A percentile compares a stretch with the other conserved stretches of the same genome.
These are phyloP conservation scores for Sphaerobolus stellatus DNA, from an alignment of 1,284 basidiomycete species.

Conservation along the genomic window DNA sequence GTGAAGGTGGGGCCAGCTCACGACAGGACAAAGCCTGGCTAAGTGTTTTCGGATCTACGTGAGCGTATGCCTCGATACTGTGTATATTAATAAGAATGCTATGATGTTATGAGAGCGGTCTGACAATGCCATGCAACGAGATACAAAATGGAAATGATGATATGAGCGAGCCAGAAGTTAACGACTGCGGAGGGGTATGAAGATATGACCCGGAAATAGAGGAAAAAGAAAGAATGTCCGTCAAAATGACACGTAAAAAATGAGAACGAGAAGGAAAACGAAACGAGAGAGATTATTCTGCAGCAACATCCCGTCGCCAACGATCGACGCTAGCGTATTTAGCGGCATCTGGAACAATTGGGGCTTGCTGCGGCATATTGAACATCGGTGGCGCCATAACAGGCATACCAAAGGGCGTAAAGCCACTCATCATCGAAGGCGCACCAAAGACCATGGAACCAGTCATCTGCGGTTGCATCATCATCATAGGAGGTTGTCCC, in stretches of 20 bases:
- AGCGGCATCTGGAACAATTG: conserved; percentile 57
- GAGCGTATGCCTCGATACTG: too few relatives aligned
- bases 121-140: neutral
- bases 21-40: conserved; percentile 14
- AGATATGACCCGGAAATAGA: neutral
- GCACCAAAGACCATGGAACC: conserved; percentile 69
- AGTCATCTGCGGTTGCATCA: conserved; percentile 75
- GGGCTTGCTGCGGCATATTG: conserved; percentile 47
- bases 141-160: too few relatives aligned
- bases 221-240: neutral
- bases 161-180: too few relatives aligned
- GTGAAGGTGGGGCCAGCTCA: conserved; percentile 55
- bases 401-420: conserved; percentile 54
- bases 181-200: too few relatives aligned
- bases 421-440: conserved; percentile 59
- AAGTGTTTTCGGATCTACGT: conserved; percentile 14
- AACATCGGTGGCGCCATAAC: conserved; percentile 49
- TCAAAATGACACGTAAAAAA: neutral
- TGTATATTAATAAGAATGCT: neutral
- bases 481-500: conserved; percentile 55
- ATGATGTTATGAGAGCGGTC: neutral
- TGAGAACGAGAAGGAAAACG: neutral
- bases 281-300: conserved; percentile 41
- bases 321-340: conserved; percentile 72
- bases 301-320: conserved; percentile 75